These are phyloP conservation scores for Castanea crenata DNA, from an alignment of 306 rosid genomes.

Conservation along the genomic window DNA sequence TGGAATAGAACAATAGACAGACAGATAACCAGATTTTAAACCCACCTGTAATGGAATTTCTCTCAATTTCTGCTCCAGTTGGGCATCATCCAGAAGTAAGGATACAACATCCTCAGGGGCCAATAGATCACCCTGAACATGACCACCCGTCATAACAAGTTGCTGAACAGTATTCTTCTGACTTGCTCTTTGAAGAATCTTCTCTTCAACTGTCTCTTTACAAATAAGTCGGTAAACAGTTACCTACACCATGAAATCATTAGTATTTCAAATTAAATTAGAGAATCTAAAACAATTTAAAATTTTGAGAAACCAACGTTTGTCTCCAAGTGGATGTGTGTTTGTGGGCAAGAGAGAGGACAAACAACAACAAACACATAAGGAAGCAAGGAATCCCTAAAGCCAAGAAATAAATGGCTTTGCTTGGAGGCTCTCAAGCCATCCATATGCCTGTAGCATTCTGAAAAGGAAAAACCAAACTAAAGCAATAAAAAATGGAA, in stretches of 20 bases:
- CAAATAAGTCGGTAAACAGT: conserved; percentile 97
- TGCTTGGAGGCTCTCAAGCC: background rate
- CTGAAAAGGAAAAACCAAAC: background rate
- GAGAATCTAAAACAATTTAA: background rate
- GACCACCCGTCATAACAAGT: conserved; percentile 99
- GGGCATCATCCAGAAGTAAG: conserved; percentile 91
- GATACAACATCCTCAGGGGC: conserved; percentile 99
- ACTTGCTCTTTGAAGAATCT: conserved; percentile 93
- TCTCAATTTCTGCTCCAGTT: conserved; percentile 87
- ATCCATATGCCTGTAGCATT: background rate
- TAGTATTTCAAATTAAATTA: background rate
- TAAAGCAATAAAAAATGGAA: conserved; percentile 1
- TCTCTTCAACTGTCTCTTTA: conserved; percentile 98
- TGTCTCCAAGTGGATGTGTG: background rate
- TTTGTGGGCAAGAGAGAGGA: background rate
- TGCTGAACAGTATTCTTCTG: conserved; percentile 98
- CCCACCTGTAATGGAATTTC: conserved; percentile 80
- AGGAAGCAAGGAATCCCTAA: conserved; percentile 1
- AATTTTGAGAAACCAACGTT: background rate
- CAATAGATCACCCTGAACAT: conserved; percentile 93
- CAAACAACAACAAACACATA: conserved; percentile 2
- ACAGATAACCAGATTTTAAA: conserved; percentile 23
- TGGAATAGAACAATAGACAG: background rate
- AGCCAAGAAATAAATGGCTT: background rate
- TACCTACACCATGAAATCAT: conserved; percentile 44